phyloP scores from a whole-genome alignment of 2,329 filamentous ascomycete genomes.

The Cladosporium oxysporum region DNA sequence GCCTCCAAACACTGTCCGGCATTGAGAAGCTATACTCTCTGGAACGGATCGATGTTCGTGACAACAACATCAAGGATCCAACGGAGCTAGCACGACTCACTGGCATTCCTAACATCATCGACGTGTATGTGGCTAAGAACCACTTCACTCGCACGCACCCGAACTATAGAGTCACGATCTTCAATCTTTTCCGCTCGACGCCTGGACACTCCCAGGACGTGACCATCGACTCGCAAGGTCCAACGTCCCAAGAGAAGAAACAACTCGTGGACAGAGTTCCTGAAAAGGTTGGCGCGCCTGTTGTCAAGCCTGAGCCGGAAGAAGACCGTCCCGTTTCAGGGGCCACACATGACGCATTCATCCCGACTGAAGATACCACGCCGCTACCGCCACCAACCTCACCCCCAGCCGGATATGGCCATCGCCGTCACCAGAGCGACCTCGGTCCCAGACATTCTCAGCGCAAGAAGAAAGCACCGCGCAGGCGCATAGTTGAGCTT shows the following conservation, averaged over 20 bases:
- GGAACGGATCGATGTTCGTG: conserved; percentile 85
- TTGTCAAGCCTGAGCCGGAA: conserved; percentile 71
- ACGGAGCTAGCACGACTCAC: conserved; percentile 87
- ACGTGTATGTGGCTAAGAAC: conserved; percentile 91
- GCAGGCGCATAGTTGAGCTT: conserved; percentile 60
- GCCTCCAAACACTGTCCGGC: conserved; percentile 81
- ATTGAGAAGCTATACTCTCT: conserved; percentile 86
- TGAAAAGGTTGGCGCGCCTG: conserved; percentile 72
- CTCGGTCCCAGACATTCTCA: conserved; percentile 40
- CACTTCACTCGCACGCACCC: conserved; percentile 86
- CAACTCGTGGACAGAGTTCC: conserved; percentile 79
- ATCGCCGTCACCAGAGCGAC: conserved; percentile 35
- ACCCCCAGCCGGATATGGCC: conserved; percentile 20
- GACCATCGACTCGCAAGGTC: conserved; percentile 79
- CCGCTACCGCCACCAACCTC: conserved; percentile 1
- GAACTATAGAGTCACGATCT: conserved; percentile 84
- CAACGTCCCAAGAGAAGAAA: conserved; percentile 82
- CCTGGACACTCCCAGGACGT: conserved; percentile 91
- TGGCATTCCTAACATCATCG: conserved; percentile 84
- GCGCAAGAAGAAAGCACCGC: conserved; percentile 58
- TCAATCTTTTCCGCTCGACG: conserved; percentile 90
- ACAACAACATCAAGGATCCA: conserved; percentile 88
- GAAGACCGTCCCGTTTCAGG: conserved; percentile 48
- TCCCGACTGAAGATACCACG: background rate
- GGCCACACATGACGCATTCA: conserved; percentile 12